Base-by-base conservation (phyloP, 2,329 filamentous ascomycete genomes). In the Ilyonectria sp. region DNA sequence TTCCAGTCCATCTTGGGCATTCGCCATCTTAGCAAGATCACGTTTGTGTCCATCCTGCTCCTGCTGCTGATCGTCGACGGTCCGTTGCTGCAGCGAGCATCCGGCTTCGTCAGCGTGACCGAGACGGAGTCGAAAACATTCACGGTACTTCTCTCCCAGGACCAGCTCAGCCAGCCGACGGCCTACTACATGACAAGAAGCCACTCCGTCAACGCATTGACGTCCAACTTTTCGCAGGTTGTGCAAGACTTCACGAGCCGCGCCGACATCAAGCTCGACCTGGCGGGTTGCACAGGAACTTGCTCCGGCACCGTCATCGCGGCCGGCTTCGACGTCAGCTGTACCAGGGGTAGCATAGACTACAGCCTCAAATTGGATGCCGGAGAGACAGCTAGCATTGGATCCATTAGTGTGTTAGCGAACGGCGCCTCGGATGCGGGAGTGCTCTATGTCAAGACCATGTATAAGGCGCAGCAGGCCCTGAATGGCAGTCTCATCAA, bases 111-210 rank as follows among this genome's bases (percentile, higher is more conserved):
- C 15, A 60, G 23, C 15, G 47, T 60, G 6, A 8, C 40, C 1
- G 35, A 59, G 49, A 49, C 35, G 8, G 49, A 60, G 40, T 17
- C 31, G 1, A 47, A 21, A 9, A 49, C 31, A 1, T 65, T 55
- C 29, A 60, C 11, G 10, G 59, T 26, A 3, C 21, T 17, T 8
- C 29, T 54, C 11, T 49, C 46, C 6, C 2, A 7, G 21, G 56
- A 47, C 7, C 35, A 31, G 23, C 44, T 65, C 17, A 60, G 19
- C 37, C 55, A 65, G 11, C 15, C 55, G 7, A 65, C 62, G 11
- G 62, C 56, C 31, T 65, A 60, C 40, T 65, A 65, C 49, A 60
- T 65, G 62, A 60, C 62, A 26, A 56, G 53, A 4, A 35, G 55
- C 10, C 46, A 37, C 3, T 15, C 26, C 4, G 37, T 62, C 37